Percentiles rank a stretch among this genome's conserved stretches.
Evolutionary conservation across 73 alveolate species (phyloP).

Genomic region (Stentor coeruleus): DNA sequence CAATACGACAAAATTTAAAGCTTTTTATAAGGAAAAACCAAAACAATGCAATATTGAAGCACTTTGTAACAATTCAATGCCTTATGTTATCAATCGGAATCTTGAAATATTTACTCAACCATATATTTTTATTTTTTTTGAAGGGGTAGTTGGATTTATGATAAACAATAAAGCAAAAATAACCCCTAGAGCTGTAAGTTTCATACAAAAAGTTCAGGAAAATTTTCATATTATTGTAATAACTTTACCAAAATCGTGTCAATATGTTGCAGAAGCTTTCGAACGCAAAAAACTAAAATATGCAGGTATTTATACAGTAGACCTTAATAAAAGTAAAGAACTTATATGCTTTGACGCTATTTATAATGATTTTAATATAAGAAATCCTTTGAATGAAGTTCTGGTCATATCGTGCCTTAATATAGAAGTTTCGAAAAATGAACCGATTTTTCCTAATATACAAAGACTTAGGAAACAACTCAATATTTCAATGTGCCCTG

Average conservation of each 20-base stretch:
- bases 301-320: not conserved
- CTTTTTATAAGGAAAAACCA: not conserved
- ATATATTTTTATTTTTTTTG: not conserved
- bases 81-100: too few relatives aligned
- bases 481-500: not conserved
- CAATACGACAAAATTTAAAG: too few relatives aligned
- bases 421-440: not conserved
- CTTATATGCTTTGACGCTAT: not conserved
- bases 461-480: not conserved
- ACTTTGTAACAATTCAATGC: not conserved
- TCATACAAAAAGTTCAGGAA: not conserved
- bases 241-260: not conserved
- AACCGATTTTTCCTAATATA: not conserved
- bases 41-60: too few relatives aligned
- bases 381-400: not conserved
- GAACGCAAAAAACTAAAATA: not conserved
- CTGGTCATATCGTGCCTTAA: not conserved
- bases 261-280: not conserved
- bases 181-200: not conserved
- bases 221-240: too few relatives aligned
- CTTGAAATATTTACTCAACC: not conserved
- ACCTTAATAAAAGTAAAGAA: not conserved
- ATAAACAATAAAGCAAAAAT: too few relatives aligned
- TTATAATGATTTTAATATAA: not conserved
- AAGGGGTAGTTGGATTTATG: not conserved